Base-by-base conservation (phyloP, 352 stramenopile species). In the Thraustochytrium sp. region DNA sequence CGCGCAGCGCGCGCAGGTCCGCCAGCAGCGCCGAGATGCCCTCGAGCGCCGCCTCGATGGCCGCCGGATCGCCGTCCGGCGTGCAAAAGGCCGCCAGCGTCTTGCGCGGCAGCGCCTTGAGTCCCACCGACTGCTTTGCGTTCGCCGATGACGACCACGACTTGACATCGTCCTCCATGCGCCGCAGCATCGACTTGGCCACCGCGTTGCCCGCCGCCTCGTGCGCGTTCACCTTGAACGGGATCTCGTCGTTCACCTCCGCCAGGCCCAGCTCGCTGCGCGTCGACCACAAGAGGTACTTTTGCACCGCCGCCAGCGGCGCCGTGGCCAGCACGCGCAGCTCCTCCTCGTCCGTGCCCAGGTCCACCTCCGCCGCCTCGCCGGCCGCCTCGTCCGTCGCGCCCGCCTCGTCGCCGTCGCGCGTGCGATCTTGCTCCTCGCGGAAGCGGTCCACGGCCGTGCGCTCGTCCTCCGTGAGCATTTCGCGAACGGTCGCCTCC, bases 111-210 rank as follows among this genome's bases (percentile, higher is more conserved):
- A 86, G 55, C 18, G 54, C 53, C 18, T 18, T 59, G 4, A 86
- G 16, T 13, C 68, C 53, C 13, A 77, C 29, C 1, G 54, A 31
- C 9, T 16, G 2, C 5, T 54, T 64, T 2, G 48, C 49, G 53
- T 85, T 85, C 26, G 40, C 82, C 16, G 37, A 49, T 0, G 63
- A 8, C 2, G 65, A 53, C 38, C 46, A 87, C 38, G 80, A 83
- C 4, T 31, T 37, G 26, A 87, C 73, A 65, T 87, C 84, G 29
- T 87, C 84, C 53, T 85, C 36, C 38, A 87, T 75, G 34, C 84
- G 84, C 23, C 31, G 11, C 4, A 85, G 82, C 44, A 85, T 76
- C 36, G 80, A 84, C 76, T 72, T 84, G 34, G 80, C 80, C n/a
- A 76, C 51, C 18, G 80, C 80, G 26, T 68, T 85, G n/a, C 82